Evolutionary conservation across 2,329 filamentous ascomycete genomes (phyloP).

Genomic region (Talaromyces sp.): DNA sequence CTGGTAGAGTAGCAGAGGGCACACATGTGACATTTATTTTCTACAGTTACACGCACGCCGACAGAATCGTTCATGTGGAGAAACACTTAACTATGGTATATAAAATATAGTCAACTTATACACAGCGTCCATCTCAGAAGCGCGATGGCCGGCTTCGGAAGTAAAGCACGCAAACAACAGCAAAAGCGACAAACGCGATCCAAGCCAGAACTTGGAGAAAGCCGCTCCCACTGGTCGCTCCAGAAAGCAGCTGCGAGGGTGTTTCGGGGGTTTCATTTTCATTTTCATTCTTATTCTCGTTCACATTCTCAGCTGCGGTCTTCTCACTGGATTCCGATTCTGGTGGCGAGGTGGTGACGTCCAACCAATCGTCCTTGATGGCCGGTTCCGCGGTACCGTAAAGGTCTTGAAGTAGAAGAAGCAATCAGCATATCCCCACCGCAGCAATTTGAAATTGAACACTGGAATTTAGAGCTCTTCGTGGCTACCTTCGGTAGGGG

Average conservation of each 20-base stretch:
- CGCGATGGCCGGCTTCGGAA: conserved; percentile 1
- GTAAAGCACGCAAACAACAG: conserved; percentile 14
- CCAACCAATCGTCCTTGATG: conserved; percentile 1
- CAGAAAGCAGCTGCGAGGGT: conserved; percentile 8
- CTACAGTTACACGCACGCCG: not conserved
- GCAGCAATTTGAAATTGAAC: conserved; percentile 15
- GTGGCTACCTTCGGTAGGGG: conserved; percentile 56
- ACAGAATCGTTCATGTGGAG: not conserved
- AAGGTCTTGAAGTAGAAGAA: conserved; percentile 17
- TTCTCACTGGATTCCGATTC: not conserved
- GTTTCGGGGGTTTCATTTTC: not conserved
- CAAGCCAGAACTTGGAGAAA: conserved; percentile 12
- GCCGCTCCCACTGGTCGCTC: not conserved
- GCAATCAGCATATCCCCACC: conserved; percentile 26
- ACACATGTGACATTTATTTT: not conserved
- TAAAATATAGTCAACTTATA: conserved; percentile 12
- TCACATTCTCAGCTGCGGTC: not conserved
- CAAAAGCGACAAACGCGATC: conserved; percentile 15
- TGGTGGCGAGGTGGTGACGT: not conserved
- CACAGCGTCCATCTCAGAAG: conserved; percentile 6
- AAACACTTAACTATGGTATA: conserved; percentile 10
- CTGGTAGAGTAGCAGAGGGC: not conserved
- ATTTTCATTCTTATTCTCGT: not conserved
- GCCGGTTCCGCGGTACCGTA: conserved; percentile 4
- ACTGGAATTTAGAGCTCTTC: conserved; percentile 52